phyloP scores from a whole-genome alignment of 2,329 filamentous ascomycete genomes.

The Stagonosporopsis rhizophila region DNA sequence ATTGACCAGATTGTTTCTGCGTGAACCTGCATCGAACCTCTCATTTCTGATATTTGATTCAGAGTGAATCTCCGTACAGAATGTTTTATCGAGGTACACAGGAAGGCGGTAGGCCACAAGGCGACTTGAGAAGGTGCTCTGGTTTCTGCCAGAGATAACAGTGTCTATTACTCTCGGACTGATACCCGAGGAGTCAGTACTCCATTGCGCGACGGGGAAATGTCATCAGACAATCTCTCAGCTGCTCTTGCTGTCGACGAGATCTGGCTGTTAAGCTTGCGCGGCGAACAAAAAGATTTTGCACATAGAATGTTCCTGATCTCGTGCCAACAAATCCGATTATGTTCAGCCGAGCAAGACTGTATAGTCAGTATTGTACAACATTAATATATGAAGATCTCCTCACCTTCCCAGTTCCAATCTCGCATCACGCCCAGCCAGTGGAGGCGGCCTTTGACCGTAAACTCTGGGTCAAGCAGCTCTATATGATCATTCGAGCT shows the following conservation, averaged over 20 bases:
- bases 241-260: neutral
- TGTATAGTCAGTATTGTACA: neutral
- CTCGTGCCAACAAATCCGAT: neutral
- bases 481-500: constrained; percentile 32
- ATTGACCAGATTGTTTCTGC: neutral
- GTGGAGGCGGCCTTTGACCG: constrained; percentile 70
- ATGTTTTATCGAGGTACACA: neutral
- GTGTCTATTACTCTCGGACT: neutral
- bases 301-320: neutral
- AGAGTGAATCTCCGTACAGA: neutral
- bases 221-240: neutral
- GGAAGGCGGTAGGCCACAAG: neutral
- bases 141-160: neutral
- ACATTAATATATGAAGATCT: neutral
- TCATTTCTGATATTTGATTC: neutral
- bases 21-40: too few relatives aligned
- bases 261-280: neutral
- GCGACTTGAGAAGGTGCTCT: neutral
- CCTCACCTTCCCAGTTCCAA: constrained; percentile 74
- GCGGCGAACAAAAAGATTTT: too few relatives aligned
- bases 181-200: neutral
- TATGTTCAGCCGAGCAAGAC: constrained; percentile 5
- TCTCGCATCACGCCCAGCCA: constrained; percentile 77
- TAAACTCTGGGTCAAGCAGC: constrained; percentile 65
- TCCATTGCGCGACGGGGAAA: neutral